Conservation (phyloP, 345 rosid genomes). For the Populus davidiana region DNA sequence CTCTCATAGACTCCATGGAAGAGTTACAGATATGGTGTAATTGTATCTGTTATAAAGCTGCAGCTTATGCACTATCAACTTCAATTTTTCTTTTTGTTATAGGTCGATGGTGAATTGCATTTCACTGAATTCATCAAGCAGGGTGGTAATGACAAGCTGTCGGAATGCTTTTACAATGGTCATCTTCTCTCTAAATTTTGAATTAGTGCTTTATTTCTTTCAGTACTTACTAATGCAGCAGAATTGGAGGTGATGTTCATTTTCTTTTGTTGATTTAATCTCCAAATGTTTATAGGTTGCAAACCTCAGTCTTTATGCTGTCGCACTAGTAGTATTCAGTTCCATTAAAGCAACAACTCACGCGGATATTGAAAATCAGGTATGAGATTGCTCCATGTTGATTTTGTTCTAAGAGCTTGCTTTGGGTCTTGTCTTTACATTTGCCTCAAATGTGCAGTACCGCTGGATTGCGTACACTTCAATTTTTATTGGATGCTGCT, state of each 20-base stretch:
- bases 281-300: conserved; percentile 56
- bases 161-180: conserved; percentile 98
- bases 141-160: conserved; percentile 84
- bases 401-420: conserved; percentile 4
- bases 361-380: conserved; percentile 75
- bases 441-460: conserved; percentile 49
- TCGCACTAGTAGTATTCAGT: conserved; percentile 71
- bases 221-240: not conserved
- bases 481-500: conserved; percentile 73
- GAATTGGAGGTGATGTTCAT: conserved; percentile 6
- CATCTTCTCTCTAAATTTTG: conserved; percentile 7
- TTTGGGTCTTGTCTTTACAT: conserved; percentile 13
- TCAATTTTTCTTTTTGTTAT: conserved; percentile 16
- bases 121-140: conserved; percentile 77
- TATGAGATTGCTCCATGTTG: conserved; percentile 15
- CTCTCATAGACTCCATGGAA: not conserved
- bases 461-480: conserved; percentile 90
- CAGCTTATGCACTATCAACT: not conserved
- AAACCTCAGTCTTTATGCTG: conserved; percentile 75
- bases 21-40: not conserved
- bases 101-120: conserved; percentile 97
- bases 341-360: conserved; percentile 44
- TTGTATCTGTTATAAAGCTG: not conserved
- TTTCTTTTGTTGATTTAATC: not conserved
- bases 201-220: not conserved